Evolutionary conservation across 352 stramenopile species (phyloP).

Genomic region (Phytophthora citricola): DNA sequence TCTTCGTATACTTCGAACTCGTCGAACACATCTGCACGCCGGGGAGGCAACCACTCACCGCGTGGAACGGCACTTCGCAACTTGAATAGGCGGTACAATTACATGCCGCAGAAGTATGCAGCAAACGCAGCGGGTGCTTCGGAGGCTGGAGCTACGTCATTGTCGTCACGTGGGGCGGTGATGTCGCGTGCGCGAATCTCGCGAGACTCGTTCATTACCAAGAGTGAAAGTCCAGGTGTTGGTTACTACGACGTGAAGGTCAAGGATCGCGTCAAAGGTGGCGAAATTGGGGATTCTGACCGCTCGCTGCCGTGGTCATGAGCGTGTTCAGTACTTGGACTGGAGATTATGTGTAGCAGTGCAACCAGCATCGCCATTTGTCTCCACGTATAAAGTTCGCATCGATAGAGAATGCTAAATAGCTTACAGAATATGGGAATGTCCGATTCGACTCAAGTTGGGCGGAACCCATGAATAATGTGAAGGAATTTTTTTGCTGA

Average conservation of each 20-base stretch:
- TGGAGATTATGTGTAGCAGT: conserved; percentile 24
- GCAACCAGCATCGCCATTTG: conserved; percentile 11
- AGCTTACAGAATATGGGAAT: conserved; percentile 2
- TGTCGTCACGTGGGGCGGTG: conserved; percentile 74
- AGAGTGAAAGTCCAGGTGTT: conserved; percentile 73
- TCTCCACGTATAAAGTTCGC: conserved; percentile 25
- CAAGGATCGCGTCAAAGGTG: conserved; percentile 66
- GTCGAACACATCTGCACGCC: conserved; percentile 40
- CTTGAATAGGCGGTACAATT: conserved; percentile 71
- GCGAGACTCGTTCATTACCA: conserved; percentile 77
- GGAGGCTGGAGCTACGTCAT: conserved; percentile 54
- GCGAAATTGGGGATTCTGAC: conserved; percentile 81
- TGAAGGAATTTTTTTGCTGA: not conserved
- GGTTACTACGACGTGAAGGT: conserved; percentile 84
- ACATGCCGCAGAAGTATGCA: conserved; percentile 69
- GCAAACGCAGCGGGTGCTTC: conserved; percentile 36
- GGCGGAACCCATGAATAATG: too few species aligned
- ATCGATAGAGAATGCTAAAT: conserved; percentile 18
- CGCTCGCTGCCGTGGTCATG: conserved; percentile 68
- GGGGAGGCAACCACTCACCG: conserved; percentile 35
- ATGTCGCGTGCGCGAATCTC: conserved; percentile 69
- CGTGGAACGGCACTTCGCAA: conserved; percentile 54
- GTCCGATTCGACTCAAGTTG: conserved; percentile 22
- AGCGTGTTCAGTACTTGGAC: conserved; percentile 6
- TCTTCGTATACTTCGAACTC: conserved; percentile 66